A percentile compares a stretch with the other conserved stretches of the same genome.
Evolutionary conservation across 805 yeast genomes (phyloP).

Genomic region (Saccharomycopsis fermentans): DNA sequence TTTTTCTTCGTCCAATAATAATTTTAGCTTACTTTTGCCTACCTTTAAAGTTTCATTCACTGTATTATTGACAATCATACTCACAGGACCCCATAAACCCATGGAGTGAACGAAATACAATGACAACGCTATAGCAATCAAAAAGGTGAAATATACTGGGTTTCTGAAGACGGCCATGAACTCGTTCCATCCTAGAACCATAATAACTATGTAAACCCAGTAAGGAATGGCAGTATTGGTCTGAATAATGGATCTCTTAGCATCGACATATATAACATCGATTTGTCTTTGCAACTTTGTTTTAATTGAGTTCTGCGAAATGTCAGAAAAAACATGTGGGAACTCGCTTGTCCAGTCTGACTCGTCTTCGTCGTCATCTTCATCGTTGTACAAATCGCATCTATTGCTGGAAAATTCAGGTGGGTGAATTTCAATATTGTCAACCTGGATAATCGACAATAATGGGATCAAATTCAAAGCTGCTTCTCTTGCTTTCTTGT

Average conservation of each 20-base stretch:
- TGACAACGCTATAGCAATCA: constrained; percentile 48
- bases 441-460: constrained; percentile 44
- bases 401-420: constrained; percentile 33
- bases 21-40: constrained; percentile 30
- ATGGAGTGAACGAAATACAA: constrained; percentile 57
- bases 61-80: constrained; percentile 47
- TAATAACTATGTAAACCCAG: constrained; percentile 63
- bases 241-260: constrained; percentile 76
- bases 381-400: constrained; percentile 29
- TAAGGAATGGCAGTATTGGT: constrained; percentile 74
- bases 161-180: constrained; percentile 78
- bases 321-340: constrained; percentile 36
- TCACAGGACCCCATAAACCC: constrained; percentile 69
- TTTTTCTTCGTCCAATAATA: constrained; percentile 15
- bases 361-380: constrained; percentile 28
- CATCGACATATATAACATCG: constrained; percentile 74
- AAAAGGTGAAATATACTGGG: constrained; percentile 66
- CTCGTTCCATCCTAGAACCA: constrained; percentile 92
- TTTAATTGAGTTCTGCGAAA: constrained; percentile 47
- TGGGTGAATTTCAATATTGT: constrained; percentile 51
- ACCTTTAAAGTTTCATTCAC: constrained; percentile 45
- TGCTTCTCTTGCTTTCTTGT: constrained; percentile 44
- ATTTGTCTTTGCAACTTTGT: constrained; percentile 61
- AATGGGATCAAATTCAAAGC: constrained; percentile 53
- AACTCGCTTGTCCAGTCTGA: constrained; percentile 16